phyloP scores from a whole-genome alignment of 441 rosid genomes.

The Metrosideros polymorpha region DNA sequence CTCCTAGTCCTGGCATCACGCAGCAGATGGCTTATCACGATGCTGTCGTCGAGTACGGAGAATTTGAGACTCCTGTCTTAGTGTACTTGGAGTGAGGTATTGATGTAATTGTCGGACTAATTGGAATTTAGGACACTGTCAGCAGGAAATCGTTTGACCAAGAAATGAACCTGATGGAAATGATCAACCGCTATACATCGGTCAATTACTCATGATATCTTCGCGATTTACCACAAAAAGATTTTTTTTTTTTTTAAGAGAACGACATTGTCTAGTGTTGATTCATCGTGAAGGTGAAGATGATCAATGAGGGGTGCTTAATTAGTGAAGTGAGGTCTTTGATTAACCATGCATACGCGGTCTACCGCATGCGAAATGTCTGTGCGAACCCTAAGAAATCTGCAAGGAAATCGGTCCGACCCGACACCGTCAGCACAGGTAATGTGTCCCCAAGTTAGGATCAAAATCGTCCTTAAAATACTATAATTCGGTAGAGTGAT shows the following conservation, averaged over 20 bases:
- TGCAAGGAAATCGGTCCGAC: neutral
- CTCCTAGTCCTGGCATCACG: neutral
- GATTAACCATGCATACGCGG: neutral
- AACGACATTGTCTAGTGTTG: neutral
- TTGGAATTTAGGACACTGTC: neutral
- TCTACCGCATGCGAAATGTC: neutral
- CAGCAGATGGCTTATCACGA: neutral
- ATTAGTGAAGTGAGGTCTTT: neutral
- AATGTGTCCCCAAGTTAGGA: neutral
- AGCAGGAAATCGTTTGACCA: neutral
- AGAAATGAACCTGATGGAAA: neutral
- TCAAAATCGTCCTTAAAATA: neutral
- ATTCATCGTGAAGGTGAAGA: neutral
- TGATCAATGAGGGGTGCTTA: neutral
- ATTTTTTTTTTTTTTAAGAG: no score
- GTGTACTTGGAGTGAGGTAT: neutral
- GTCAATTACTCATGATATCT: neutral
- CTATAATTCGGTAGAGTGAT: neutral
- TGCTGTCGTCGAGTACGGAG: neutral
- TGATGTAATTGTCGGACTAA: neutral
- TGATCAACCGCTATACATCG: neutral
- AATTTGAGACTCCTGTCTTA: neutral
- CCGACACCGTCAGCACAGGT: accelerated
- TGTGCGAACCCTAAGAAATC: neutral
- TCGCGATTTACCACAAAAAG: no score